Evolutionary conservation across 371 early-diverging fungal species (phyloP).

Genomic region (Saksenaea vasiformis): DNA sequence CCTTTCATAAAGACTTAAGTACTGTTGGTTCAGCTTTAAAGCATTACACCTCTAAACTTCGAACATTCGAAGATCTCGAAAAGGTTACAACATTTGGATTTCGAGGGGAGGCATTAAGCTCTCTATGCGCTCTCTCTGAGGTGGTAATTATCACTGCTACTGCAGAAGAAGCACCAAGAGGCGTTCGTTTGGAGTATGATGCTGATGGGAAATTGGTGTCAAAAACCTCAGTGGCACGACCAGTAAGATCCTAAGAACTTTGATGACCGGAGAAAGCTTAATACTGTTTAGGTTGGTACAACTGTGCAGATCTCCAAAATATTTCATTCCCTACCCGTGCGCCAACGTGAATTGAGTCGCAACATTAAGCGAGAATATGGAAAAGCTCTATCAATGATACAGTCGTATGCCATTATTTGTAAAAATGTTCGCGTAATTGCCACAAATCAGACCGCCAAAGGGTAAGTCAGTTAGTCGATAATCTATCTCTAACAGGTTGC

Average conservation of each 20-base stretch:
- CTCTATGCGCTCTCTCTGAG: slow-evolving; percentile 68
- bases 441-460: slow-evolving; percentile 66
- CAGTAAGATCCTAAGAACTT: slow-evolving; percentile 20
- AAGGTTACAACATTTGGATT: slow-evolving; percentile 77
- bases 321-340: slow-evolving; percentile 89
- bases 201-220: slow-evolving; percentile 50
- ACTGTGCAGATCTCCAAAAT: slow-evolving; percentile 77
- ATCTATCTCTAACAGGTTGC: background rate
- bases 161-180: slow-evolving; percentile 62
- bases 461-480: slow-evolving; percentile 39
- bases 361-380: slow-evolving; percentile 81
- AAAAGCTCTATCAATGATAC: slow-evolving; percentile 78
- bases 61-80: slow-evolving; percentile 70
- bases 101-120: slow-evolving; percentile 85
- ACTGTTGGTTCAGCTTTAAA: slow-evolving; percentile 50
- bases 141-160: slow-evolving; percentile 72
- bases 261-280: background rate
- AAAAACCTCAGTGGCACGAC: slow-evolving; percentile 53
- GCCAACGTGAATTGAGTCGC: slow-evolving; percentile 83
- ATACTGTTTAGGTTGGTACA: slow-evolving; percentile 69
- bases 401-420: slow-evolving; percentile 84
- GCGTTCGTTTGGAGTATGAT: slow-evolving; percentile 73
- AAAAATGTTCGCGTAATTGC: slow-evolving; percentile 67
- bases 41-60: slow-evolving; percentile 82
- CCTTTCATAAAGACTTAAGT: background rate